Evolutionary conservation across 495 filamentous ascomycete genomes (phyloP).

Genomic region (Hypoxylon fragiforme): DNA sequence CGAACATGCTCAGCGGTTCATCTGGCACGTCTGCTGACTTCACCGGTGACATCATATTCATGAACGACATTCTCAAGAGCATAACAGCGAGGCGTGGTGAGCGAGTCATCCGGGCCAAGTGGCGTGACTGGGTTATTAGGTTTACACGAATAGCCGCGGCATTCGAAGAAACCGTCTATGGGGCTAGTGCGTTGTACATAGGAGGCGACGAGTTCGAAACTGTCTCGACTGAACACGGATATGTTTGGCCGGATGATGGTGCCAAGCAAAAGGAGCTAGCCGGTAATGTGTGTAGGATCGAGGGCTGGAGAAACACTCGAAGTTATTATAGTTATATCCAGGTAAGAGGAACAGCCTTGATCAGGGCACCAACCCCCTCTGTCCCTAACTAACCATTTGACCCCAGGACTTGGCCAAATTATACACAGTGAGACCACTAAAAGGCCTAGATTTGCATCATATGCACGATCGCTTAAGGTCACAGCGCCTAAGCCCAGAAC

Average conservation of each 20-base stretch:
- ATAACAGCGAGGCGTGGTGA: conserved; percentile 88
- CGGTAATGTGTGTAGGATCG: conserved; percentile 87
- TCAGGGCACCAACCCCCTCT: neutral
- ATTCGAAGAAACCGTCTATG: conserved; percentile 94
- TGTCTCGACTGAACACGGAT: conserved; percentile 76
- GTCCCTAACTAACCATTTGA: conserved; percentile 4
- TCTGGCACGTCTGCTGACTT: conserved; percentile 58
- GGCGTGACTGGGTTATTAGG: conserved; percentile 84
- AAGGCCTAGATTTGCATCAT: conserved; percentile 82
- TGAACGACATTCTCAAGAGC: conserved; percentile 79
- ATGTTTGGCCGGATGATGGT: conserved; percentile 86
- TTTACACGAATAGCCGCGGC: conserved; percentile 91
- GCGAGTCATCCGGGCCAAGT: conserved; percentile 84
- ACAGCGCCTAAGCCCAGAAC: conserved; percentile 69
- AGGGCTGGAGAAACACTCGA: conserved; percentile 92
- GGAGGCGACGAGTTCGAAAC: conserved; percentile 73
- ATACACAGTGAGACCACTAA: conserved; percentile 72
- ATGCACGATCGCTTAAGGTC: conserved; percentile 88
- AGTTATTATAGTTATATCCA: conserved; percentile 96
- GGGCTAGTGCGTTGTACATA: conserved; percentile 86
- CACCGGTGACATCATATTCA: conserved; percentile 89
- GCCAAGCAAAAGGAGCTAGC: conserved; percentile 82
- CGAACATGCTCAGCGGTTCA: conserved; percentile 49
- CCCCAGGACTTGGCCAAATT: conserved; percentile 63
- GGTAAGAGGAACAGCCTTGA: conserved; percentile 47